Base-by-base conservation (phyloP, 1,284 basidiomycete species). In the Vanrija sp. region DNA sequence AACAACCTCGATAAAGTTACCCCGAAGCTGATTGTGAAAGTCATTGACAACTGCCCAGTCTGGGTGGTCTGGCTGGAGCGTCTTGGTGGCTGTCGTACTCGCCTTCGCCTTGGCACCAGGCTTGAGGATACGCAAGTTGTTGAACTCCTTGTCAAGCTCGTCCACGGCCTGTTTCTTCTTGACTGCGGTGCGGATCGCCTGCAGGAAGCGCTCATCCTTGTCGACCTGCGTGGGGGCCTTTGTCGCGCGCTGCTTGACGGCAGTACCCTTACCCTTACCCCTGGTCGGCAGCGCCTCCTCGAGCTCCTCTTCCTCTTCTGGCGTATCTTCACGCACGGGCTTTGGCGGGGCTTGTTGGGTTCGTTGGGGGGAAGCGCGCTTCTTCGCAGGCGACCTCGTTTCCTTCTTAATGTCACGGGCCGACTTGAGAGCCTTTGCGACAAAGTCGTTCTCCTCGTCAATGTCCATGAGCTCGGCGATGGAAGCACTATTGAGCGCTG, bases 1-100 rank as follows among this genome's bases (percentile, higher is more conserved):
- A 18, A 89, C 78, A 40, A 92, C 82, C 23, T 87, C 82, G 85
- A 93, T 91, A 60, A 92, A 93, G 66, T 92, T 92, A 0, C 91
- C 91, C 50, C 85, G 75, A 48, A 89, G 57, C 51, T 87, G 83
- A 60, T 88, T 83, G 18, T 85, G 86, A 70, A 91, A 88, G 51
- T 89, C 85, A 26, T 84, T 84, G 34, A 91, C 71, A 12, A 88
- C 34, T 10, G 60, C 60, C 43, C 67, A 75, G 59, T 72, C 67
- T 5, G 65, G 65, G 44, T 61, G 51, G 47, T 62, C 61, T 21
- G 69, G 21, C 21, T 18, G 38, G 14, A 16, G 16, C 8, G 10
- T 34, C 23, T 25, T 48, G 46, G 51, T 47, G n/a, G 42, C 23
- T 26, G 52, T 44, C 18, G 49, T 38, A 14, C 25, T 51, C 10